Conservation (phyloP, 169 alveolate genomes). For the Cryptosporidium ryanae region DNA sequence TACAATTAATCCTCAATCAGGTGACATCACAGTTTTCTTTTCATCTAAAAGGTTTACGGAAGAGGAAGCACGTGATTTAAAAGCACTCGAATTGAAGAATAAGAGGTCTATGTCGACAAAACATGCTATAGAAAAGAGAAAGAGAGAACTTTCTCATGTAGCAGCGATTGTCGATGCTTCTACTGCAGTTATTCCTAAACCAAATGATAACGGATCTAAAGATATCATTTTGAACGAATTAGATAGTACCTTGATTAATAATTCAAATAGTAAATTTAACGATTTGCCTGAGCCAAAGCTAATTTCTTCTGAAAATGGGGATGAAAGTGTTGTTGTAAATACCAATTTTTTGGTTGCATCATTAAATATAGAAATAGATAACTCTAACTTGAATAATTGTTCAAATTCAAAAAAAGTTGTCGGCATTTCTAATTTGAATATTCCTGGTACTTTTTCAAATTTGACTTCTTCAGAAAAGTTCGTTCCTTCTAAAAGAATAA, state of each 20-base stretch:
- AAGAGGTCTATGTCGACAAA: constrained; percentile 56
- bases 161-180: constrained; percentile 72
- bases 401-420: neutral
- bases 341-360: constrained; percentile 64
- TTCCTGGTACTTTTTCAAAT: constrained; percentile 32
- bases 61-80: constrained; percentile 37
- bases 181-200: constrained; percentile 1
- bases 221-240: neutral
- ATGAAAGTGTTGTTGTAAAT: constrained; percentile 34
- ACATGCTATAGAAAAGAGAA: constrained; percentile 66
- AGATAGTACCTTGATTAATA: neutral
- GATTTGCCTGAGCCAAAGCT: neutral
- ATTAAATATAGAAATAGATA: constrained; percentile 51
- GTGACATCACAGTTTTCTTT: constrained; percentile 40
- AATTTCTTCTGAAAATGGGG: constrained; percentile 14
- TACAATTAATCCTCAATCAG: constrained; percentile 22
- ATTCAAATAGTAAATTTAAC: neutral
- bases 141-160: constrained; percentile 62
- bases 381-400: neutral
- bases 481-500: constrained; percentile 65
- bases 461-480: constrained; percentile 1
- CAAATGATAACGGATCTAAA: neutral
- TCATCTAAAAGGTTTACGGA: constrained; percentile 28
- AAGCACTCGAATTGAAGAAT: constrained; percentile 53
- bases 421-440: constrained; percentile 11